Evolutionary conservation across 768 basidiomycete genomes (phyloP), one percentile per base, ranked within the genome.

Genomic region (Tulasnella sp.): DNA sequence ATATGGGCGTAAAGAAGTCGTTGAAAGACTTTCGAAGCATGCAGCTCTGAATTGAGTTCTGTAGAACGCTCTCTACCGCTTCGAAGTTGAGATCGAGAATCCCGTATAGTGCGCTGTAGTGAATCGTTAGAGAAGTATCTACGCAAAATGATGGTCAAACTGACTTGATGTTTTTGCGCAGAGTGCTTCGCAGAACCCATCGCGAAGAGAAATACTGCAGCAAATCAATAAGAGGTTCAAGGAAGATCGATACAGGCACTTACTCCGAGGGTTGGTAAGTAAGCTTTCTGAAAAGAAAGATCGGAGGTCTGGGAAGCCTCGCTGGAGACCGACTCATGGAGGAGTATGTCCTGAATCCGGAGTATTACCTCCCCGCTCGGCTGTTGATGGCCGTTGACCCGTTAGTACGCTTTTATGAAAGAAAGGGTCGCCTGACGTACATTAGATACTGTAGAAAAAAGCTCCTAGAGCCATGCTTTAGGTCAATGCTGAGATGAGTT

Each of bases 281-380:
- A 86, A 0, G 88, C 90, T 32, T 87, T 83, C 79, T 91, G 90
- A 78, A 92, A 92, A 1, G 91, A 91, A 10, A 91, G 84, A 0
- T 81, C 79, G 0, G 80, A 79, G 71, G 78, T 81, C 26, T 84
- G 84, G 44, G 85, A 87, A 2, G 86, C 85, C 11, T 79, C 77
- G 3, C 82, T 81, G 13, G 86, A 86, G 39, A 91, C 86, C 1
- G 81, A 79, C 0, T 84, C 81, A 86, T 87, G 90, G 6, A 82
- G 82, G 23, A 91, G 81, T 51, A 91, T 83, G 61, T 90, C 88
- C 4, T 82, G 82, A 35, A 91, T 83, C 40, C 89, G 87, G 6
- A 85, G 83, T 39, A 90, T 82, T 9, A 87, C 88, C 55, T 89
- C 88, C 75, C 86, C 86, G 32, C 26, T 42, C 3, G 74, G 61